These are phyloP conservation scores for Filobasidium uniguttulatum DNA, from an alignment of 1,284 basidiomycete species.

Conservation along the genomic window DNA sequence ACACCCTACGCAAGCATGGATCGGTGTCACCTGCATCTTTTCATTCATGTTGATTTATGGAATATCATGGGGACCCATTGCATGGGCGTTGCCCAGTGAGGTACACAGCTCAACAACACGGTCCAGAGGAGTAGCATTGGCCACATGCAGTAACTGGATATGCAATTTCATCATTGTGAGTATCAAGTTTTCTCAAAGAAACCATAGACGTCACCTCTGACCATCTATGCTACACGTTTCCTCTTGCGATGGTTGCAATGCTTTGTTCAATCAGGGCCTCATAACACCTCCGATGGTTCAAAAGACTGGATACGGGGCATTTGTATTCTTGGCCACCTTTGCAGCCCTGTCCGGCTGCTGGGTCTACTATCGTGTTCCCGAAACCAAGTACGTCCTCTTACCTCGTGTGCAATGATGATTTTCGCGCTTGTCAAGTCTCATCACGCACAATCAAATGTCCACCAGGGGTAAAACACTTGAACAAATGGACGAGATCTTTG, in stretches of 20 bases:
- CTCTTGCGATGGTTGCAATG: too few relatives aligned
- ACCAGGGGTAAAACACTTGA: slow-evolving; percentile 18
- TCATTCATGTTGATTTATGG: slow-evolving; percentile 17
- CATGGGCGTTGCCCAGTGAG: slow-evolving; percentile 27
- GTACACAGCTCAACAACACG: slow-evolving; percentile 20
- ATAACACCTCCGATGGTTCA: slow-evolving; percentile 7
- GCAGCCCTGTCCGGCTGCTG: not conserved
- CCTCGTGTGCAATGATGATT: not conserved
- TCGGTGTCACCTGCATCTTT: slow-evolving; percentile 21
- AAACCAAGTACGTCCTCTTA: not conserved
- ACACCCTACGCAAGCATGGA: slow-evolving; percentile 17
- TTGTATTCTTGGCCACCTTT: slow-evolving; percentile 6
- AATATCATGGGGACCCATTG: slow-evolving; percentile 5
- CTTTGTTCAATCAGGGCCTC: slow-evolving; percentile 1
- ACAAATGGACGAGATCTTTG: slow-evolving; percentile 20
- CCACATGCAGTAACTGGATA: not conserved
- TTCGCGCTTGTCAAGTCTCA: too few relatives aligned
- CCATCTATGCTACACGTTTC: too few relatives aligned
- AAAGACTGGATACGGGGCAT: slow-evolving; percentile 2
- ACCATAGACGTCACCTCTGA: too few relatives aligned
- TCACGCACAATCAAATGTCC: too few relatives aligned
- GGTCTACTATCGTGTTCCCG: slow-evolving; percentile 6
- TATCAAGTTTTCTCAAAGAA: not conserved
- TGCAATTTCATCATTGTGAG: slow-evolving; percentile 6
- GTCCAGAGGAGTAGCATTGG: slow-evolving; percentile 25